These are phyloP conservation scores for Spizellomyces punctatus DNA, from an alignment of 192 early-diverging fungal genomes.

Conservation along the genomic window DNA sequence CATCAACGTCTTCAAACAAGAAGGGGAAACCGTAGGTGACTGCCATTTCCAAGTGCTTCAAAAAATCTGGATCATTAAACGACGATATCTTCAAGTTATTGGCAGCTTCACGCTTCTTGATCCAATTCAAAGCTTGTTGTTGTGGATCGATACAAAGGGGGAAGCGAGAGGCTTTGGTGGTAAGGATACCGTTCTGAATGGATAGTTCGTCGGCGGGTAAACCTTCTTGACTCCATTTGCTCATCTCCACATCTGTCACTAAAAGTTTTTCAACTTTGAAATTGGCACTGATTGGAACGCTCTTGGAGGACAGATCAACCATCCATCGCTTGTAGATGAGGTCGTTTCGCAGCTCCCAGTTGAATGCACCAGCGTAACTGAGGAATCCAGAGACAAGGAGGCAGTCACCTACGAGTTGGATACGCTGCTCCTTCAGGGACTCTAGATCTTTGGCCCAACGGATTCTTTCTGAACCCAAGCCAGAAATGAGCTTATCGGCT, in stretches of 20 bases:
- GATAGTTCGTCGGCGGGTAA: conserved; percentile 66
- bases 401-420: conserved; percentile 62
- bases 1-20: conserved; percentile 67
- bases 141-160: conserved; percentile 69
- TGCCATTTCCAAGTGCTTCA: conserved; percentile 68
- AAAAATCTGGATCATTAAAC: conserved; percentile 63
- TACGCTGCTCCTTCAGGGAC: conserved; percentile 54
- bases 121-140: conserved; percentile 65
- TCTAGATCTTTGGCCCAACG: conserved; percentile 64
- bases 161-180: conserved; percentile 61
- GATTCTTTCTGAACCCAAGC: conserved; percentile 60
- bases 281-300: conserved; percentile 48
- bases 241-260: conserved; percentile 61
- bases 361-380: conserved; percentile 65
- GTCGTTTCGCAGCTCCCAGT: conserved; percentile 64
- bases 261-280: conserved; percentile 58
- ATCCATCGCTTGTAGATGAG: conserved; percentile 63
- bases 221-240: conserved; percentile 61
- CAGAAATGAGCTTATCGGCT: conserved; percentile 65
- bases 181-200: conserved; percentile 65
- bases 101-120: conserved; percentile 56
- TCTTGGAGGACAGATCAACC: conserved; percentile 44
- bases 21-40: conserved; percentile 67
- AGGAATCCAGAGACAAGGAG: conserved; percentile 61
- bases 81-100: conserved; percentile 62